phyloP scores from a whole-genome alignment of 352 stramenopile genomes.

The Phytopythium oedochilum region DNA sequence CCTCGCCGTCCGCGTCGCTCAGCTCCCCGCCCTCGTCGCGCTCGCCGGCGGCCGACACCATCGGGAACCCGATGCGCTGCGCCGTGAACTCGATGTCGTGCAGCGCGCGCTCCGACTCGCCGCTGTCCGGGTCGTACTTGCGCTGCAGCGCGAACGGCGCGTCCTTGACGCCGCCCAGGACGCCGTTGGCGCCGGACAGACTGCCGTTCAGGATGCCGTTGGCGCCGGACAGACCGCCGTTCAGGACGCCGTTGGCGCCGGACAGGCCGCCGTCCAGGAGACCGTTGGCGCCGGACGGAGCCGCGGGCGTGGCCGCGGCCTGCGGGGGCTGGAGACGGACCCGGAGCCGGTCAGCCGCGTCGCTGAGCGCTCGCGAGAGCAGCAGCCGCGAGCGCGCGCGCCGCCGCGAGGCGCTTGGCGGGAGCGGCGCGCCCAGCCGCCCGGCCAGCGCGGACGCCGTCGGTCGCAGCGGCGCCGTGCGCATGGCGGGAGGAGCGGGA shows the following conservation, averaged over 20 bases:
- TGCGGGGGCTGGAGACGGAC: too few species aligned
- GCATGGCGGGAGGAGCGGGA: background rate
- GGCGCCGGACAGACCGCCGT: too few species aligned
- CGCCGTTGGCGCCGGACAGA: background rate
- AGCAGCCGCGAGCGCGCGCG: conserved; percentile 18
- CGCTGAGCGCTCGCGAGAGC: conserved; percentile 37
- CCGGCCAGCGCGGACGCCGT: conserved; percentile 24
- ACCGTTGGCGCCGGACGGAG: too few species aligned
- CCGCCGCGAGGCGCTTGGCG: background rate
- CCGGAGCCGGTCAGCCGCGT: conserved; percentile 26
- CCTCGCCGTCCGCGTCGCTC: conserved; percentile 10
- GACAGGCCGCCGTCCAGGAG: too few species aligned
- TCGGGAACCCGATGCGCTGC: conserved; percentile 70
- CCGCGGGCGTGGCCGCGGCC: too few species aligned
- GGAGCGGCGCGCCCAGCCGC: background rate
- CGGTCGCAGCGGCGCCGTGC: conserved; percentile 32
- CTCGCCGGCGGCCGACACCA: conserved; percentile 35
- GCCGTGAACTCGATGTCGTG: conserved; percentile 66
- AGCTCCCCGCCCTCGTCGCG: conserved; percentile 16
- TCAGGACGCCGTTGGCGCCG: too few species aligned
- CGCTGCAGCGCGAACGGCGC: background rate
- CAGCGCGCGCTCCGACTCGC: conserved; percentile 14
- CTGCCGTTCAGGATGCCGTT: background rate
- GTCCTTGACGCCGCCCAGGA: conserved; percentile 14
- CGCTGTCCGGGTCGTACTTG: conserved; percentile 4